These are phyloP conservation scores for Sphagnum contortum DNA, from an alignment of 225 moss, liverwort and hornwort species.

Conservation along the genomic window DNA sequence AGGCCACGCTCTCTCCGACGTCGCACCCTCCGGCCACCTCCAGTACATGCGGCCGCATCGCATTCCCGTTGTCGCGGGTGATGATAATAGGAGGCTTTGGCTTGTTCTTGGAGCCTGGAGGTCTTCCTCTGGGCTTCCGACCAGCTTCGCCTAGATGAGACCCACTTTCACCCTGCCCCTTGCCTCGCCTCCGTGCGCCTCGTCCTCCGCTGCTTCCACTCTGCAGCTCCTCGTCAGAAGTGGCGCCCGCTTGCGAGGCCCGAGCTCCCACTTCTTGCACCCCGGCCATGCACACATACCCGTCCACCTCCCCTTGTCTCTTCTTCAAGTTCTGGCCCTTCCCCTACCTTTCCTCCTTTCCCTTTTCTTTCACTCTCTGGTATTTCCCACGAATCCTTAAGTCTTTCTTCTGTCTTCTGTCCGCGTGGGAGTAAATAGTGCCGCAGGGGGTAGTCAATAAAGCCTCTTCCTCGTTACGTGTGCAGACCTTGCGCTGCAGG, in stretches of 20 bases:
- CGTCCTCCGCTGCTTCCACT: conserved; percentile 39
- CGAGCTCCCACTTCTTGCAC: conserved; percentile 36
- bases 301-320: conserved; percentile 7
- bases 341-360: background rate
- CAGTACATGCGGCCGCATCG: conserved; percentile 46
- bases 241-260: conserved; percentile 24
- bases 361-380: no score
- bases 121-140: conserved; percentile 57
- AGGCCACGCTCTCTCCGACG: conserved; percentile 47
- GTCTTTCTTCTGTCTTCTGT: no score
- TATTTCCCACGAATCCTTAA: no score
- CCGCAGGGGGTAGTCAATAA: no score
- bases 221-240: conserved; percentile 42
- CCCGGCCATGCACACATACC: conserved; percentile 53
- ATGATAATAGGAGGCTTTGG: conserved; percentile 50
- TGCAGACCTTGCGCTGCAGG: no score
- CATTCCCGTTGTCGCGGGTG: conserved; percentile 41
- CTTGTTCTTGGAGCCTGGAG: conserved; percentile 55
- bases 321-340: background rate
- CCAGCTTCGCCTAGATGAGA: conserved; percentile 29
- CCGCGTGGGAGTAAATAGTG: no score
- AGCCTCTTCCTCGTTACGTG: no score
- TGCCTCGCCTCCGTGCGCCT: conserved; percentile 29
- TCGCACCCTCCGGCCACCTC: conserved; percentile 46
- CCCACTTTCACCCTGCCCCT: conserved; percentile 21